Evolutionary conservation across 257 asterid genomes (phyloP).

Genomic region (Datura wrightii): DNA sequence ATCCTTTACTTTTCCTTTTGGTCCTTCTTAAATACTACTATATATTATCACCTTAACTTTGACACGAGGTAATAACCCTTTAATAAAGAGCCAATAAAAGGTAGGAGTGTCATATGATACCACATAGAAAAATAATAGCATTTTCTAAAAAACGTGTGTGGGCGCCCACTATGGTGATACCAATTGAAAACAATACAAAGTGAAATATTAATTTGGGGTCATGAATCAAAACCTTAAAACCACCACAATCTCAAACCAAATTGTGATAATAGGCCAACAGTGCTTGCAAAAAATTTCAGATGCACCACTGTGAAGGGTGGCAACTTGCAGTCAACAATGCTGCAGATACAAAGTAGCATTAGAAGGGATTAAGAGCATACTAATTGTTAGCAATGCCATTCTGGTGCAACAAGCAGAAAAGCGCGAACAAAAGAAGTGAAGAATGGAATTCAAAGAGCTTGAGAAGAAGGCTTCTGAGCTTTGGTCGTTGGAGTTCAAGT

Average conservation of each 20-base stretch:
- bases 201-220: neutral
- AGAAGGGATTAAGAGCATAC: conserved; percentile 82
- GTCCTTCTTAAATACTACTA: neutral
- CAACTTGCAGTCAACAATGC: conserved; percentile 63
- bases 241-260: neutral
- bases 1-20: neutral
- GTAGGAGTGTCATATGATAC: too few species aligned
- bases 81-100: too few species aligned
- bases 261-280: neutral
- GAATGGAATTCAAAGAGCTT: conserved; percentile 69
- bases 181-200: too few species aligned
- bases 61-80: too few species aligned
- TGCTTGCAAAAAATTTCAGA: neutral
- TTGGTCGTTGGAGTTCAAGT: conserved; percentile 64
- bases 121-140: too few species aligned
- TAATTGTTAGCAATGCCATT: conserved; percentile 67
- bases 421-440: conserved; percentile 74
- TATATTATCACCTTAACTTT: neutral
- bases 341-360: conserved; percentile 62
- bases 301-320: conserved; percentile 42
- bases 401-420: conserved; percentile 80
- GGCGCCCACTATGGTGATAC: too few species aligned
- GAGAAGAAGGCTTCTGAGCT: conserved; percentile 75
- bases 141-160: too few species aligned
- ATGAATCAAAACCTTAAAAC: neutral